These are phyloP conservation scores for Penicillium pulvis DNA, from an alignment of 495 filamentous ascomycete species.

Conservation along the genomic window DNA sequence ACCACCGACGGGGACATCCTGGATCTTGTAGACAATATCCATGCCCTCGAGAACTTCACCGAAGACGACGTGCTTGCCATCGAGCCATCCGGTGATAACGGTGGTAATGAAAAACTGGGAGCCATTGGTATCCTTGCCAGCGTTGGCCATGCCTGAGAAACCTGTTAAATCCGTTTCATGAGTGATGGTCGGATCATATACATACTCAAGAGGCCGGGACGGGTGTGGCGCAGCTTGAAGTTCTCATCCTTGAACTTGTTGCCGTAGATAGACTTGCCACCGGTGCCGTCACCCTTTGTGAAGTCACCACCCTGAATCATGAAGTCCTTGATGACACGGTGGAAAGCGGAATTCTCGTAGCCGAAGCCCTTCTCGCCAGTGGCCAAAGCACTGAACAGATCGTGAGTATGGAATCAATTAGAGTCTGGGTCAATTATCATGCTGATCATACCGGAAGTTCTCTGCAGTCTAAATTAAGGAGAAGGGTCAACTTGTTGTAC, in stretches of 20 bases:
- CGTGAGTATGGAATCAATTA: slow-evolving; percentile 13
- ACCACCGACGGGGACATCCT: slow-evolving; percentile 69
- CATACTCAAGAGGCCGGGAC: slow-evolving; percentile 63
- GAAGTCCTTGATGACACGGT: slow-evolving; percentile 97
- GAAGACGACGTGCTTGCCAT: slow-evolving; percentile 88
- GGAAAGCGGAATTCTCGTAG: slow-evolving; percentile 93
- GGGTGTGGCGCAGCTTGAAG: slow-evolving; percentile 95
- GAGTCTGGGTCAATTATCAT: not conserved
- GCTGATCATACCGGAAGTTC: slow-evolving; percentile 77
- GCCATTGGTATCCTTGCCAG: slow-evolving; percentile 96
- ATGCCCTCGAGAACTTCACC: slow-evolving; percentile 91
- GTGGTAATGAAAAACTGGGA: slow-evolving; percentile 99
- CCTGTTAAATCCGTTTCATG: slow-evolving; percentile 32
- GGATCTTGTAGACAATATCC: slow-evolving; percentile 86
- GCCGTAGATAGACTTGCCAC: slow-evolving; percentile 97
- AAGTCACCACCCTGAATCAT: slow-evolving; percentile 99
- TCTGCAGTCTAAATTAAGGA: slow-evolving; percentile 68
- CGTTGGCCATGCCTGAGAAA: slow-evolving; percentile 87
- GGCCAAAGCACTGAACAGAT: slow-evolving; percentile 67
- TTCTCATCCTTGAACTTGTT: slow-evolving; percentile 97
- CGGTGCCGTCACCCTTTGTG: slow-evolving; percentile 90
- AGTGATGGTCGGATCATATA: not conserved
- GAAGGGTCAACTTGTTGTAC: slow-evolving; percentile 1
- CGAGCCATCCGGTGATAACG: slow-evolving; percentile 82
- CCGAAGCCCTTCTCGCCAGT: slow-evolving; percentile 98